phyloP scores from a whole-genome alignment of 179 eudicot genomes.

The Camellia oleifera region DNA sequence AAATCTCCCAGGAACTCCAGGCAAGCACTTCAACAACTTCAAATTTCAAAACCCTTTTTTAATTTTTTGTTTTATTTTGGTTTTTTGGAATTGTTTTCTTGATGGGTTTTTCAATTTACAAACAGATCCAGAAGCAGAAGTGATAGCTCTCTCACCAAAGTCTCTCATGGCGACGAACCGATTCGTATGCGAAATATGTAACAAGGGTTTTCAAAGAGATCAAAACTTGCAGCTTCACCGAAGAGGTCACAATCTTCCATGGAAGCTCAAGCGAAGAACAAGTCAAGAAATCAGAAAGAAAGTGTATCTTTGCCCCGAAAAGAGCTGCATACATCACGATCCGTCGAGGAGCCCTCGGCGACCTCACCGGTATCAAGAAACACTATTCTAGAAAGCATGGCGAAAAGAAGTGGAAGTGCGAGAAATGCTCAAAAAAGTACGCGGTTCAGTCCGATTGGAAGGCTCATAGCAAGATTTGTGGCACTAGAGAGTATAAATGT shows the following conservation, averaged over 20 bases:
- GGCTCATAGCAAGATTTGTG: constrained; percentile 40
- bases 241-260: constrained; percentile 39
- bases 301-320: constrained; percentile 38
- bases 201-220: constrained; percentile 37
- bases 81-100: background rate
- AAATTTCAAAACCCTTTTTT: background rate
- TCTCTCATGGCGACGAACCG: constrained; percentile 40
- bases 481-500: constrained; percentile 36
- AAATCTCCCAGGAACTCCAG: constrained; percentile 77
- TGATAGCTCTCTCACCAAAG: constrained; percentile 36
- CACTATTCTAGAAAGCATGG: constrained; percentile 37
- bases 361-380: constrained; percentile 35
- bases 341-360: constrained; percentile 37
- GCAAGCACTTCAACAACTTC: constrained; percentile 27
- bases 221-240: constrained; percentile 39
- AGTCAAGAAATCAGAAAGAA: constrained; percentile 31
- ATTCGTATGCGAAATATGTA: constrained; percentile 27
- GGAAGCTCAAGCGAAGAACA: constrained; percentile 35
- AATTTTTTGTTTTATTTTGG: background rate
- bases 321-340: constrained; percentile 34
- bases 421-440: constrained; percentile 32
- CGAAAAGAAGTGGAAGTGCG: constrained; percentile 40
- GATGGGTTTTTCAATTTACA: background rate
- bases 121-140: constrained; percentile 40
- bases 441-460: constrained; percentile 43